Conservation (phyloP, 495 filamentous ascomycete genomes). For the Aspergillus saccharolyticus region DNA sequence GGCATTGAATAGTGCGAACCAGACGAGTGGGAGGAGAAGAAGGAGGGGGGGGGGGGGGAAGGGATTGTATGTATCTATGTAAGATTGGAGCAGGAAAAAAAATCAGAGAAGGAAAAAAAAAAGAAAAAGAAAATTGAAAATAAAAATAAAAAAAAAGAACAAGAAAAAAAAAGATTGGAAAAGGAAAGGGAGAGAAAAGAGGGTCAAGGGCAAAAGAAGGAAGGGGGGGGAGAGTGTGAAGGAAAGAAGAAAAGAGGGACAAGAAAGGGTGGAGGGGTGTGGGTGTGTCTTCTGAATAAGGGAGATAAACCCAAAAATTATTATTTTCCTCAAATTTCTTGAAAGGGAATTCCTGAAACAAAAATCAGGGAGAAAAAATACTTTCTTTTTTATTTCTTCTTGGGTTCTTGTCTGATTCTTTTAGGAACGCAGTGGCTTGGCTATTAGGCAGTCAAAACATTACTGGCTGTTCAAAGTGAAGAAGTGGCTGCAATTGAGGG, state of each 20-base stretch:
- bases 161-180: conserved; percentile 14
- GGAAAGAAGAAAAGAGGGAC: conserved; percentile 12
- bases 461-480: background rate
- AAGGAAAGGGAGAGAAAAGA: conserved; percentile 11
- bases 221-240: conserved; percentile 11
- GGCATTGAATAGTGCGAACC: conserved; percentile 46
- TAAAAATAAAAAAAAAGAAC: conserved; percentile 9
- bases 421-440: background rate
- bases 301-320: conserved; percentile 14
- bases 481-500: conserved; percentile 2
- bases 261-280: conserved; percentile 19
- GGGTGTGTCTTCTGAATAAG: conserved; percentile 18
- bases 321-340: background rate
- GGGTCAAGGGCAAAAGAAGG: conserved; percentile 11
- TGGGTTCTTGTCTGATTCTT: background rate
- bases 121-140: conserved; percentile 9
- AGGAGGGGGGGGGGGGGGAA: conserved; percentile 31
- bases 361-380: conserved; percentile 7
- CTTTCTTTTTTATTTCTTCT: background rate
- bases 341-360: conserved; percentile 14
- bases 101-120: conserved; percentile 10
- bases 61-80: conserved; percentile 17
- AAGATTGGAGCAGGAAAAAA: conserved; percentile 10
- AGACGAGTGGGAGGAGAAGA: conserved; percentile 29
- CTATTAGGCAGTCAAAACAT: conserved; percentile 3